These are phyloP conservation scores for Calocybe gambosa DNA, from an alignment of 1,284 basidiomycete species.

Conservation along the genomic window DNA sequence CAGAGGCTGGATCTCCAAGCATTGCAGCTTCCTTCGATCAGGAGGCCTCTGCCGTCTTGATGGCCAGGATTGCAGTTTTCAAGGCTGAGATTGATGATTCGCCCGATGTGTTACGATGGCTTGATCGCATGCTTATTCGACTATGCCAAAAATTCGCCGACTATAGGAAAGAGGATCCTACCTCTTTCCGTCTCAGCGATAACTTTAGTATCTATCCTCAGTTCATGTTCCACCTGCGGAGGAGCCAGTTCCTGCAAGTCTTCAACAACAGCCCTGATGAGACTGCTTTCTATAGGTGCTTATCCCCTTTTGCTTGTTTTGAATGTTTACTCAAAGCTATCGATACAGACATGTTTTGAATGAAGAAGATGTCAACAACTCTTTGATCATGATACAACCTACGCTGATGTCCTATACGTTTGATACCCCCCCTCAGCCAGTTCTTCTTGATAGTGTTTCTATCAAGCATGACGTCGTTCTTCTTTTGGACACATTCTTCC, in stretches of 20 bases:
- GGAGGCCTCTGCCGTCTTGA: conserved; percentile 95
- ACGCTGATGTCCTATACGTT: conserved; percentile 99
- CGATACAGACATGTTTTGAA: conserved; percentile 82
- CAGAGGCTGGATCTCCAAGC: conserved; percentile 90
- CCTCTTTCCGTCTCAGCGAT: conserved; percentile 88
- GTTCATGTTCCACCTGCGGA: conserved; percentile 99
- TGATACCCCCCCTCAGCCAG: conserved; percentile 86
- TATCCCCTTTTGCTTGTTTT: neutral
- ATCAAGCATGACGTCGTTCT: conserved; percentile 97
- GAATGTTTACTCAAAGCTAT: conserved; percentile 1
- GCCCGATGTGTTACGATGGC: conserved; percentile 94
- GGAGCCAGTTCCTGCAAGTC: conserved; percentile 98
- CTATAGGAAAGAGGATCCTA: conserved; percentile 97
- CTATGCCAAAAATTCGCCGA: conserved; percentile 99
- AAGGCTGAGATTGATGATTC: conserved; percentile 99
- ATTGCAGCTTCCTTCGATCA: conserved; percentile 97
- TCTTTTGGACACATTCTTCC: conserved; percentile 99
- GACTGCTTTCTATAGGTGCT: conserved; percentile 92
- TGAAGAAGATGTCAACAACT: conserved; percentile 98
- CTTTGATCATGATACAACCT: conserved; percentile 99
- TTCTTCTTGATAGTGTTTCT: conserved; percentile 94
- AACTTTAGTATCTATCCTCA: conserved; percentile 99
- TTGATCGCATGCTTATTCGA: conserved; percentile 98
- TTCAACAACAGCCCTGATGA: conserved; percentile 99
- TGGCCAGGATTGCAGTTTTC: conserved; percentile 99